Conservation (phyloP, 2,329 filamentous ascomycete species). For the Akanthomyces uredinophilus region DNA sequence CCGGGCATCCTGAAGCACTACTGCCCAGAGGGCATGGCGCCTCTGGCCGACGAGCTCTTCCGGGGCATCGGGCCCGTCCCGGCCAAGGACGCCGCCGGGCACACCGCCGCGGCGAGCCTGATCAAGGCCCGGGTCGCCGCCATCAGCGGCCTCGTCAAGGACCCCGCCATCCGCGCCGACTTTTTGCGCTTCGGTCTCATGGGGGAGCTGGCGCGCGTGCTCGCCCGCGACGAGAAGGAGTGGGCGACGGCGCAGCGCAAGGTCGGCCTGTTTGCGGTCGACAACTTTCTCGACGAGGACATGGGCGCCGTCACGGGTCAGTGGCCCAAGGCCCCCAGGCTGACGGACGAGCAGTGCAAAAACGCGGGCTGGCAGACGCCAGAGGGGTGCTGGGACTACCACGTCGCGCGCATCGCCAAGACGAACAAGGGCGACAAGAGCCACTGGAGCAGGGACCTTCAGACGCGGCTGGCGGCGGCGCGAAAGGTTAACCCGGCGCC, state of each 20-base stretch:
- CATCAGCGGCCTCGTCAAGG: slow-evolving; percentile 53
- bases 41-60: slow-evolving; percentile 38
- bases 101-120: slow-evolving; percentile 23
- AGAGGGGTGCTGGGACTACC: slow-evolving; percentile 57
- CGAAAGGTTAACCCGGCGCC: slow-evolving; percentile 25
- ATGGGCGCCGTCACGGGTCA: slow-evolving; percentile 55
- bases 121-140: slow-evolving; percentile 42
- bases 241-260: slow-evolving; percentile 49
- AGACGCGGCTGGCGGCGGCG: slow-evolving; percentile 29
- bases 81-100: slow-evolving; percentile 11
- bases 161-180: slow-evolving; percentile 44
- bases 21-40: slow-evolving; percentile 29
- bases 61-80: slow-evolving; percentile 32
- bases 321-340: slow-evolving; percentile 43
- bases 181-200: slow-evolving; percentile 53
- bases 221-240: slow-evolving; percentile 41
- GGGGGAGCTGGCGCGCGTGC: slow-evolving; percentile 47
- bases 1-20: slow-evolving; percentile 31
- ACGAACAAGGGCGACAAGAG: slow-evolving; percentile 30
- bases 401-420: slow-evolving; percentile 38
- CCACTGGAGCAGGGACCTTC: slow-evolving; percentile 44
- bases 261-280: slow-evolving; percentile 54
- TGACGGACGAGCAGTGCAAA: slow-evolving; percentile 33
- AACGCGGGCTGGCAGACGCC: slow-evolving; percentile 26
- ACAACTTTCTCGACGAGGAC: slow-evolving; percentile 62